Percentiles rank a stretch among this genome's conserved stretches.
Evolutionary conservation across 768 basidiomycete genomes (phyloP).

Genomic region (Panus rudis): DNA sequence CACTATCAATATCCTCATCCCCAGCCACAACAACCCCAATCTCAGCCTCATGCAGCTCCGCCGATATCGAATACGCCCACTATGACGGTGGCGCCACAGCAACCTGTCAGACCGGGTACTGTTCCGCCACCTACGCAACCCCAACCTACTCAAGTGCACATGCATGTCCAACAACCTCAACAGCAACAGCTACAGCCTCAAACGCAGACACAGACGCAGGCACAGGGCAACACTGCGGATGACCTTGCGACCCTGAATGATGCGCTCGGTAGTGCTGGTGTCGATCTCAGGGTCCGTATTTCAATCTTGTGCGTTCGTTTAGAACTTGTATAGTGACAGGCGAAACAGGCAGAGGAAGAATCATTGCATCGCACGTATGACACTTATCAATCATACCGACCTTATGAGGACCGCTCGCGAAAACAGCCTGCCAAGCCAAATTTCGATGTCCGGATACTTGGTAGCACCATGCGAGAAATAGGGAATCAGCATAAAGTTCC

Average conservation of each 20-base stretch:
- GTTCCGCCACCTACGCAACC: no score
- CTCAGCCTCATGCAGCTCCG: no score
- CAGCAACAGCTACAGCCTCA: slow-evolving; percentile 4
- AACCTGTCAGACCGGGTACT: no score
- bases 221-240: slow-evolving; percentile 51
- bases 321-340: slow-evolving; percentile 36
- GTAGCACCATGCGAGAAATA: slow-evolving; percentile 60
- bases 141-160: no score
- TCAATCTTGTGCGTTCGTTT: slow-evolving; percentile 2
- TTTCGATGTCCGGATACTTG: slow-evolving; percentile 62
- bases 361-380: slow-evolving; percentile 61
- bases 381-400: slow-evolving; percentile 53
- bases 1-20: no score
- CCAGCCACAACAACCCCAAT: slow-evolving; percentile 22
- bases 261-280: slow-evolving; percentile 79
- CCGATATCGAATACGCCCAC: no score
- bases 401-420: slow-evolving; percentile 70
- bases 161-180: slow-evolving; percentile 23
- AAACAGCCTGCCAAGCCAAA: slow-evolving; percentile 67
- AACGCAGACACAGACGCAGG: not conserved
- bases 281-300: slow-evolving; percentile 64
- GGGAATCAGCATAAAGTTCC: slow-evolving; percentile 64
- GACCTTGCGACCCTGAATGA: slow-evolving; percentile 78
- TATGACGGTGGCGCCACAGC: no score
- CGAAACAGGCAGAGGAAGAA: slow-evolving; percentile 89